These are phyloP conservation scores for Flaveria sonorensis DNA, from an alignment of 129 eudicot genomes.

Conservation along the genomic window DNA sequence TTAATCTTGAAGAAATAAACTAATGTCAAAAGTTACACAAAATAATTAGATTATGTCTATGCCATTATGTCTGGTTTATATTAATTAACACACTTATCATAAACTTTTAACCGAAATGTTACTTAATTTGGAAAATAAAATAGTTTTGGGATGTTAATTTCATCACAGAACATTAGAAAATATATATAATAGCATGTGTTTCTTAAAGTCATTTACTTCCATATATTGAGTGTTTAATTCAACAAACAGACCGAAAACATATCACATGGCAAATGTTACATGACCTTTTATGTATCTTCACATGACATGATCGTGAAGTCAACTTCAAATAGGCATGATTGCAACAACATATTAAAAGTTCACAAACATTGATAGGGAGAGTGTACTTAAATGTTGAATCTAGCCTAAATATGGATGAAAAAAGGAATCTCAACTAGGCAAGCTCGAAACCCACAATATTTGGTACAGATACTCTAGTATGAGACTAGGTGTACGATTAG, in stretches of 20 bases:
- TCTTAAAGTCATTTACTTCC: background rate
- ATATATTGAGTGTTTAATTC: background rate
- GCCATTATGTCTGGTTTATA: background rate
- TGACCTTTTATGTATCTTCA: background rate
- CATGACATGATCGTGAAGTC: background rate
- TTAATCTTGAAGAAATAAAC: background rate
- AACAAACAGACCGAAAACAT: background rate
- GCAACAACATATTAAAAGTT: background rate
- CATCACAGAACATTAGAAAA: background rate
- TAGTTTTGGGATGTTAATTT: background rate
- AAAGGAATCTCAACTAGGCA: too few relatives aligned
- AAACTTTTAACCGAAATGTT: background rate
- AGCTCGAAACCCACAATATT: too few relatives aligned
- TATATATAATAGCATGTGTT: background rate
- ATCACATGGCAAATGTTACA: constrained; percentile 8
- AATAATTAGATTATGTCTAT: background rate
- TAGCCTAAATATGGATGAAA: background rate
- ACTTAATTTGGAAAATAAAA: background rate
- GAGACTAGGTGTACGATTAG: too few relatives aligned
- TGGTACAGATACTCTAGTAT: too few relatives aligned
- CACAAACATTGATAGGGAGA: background rate
- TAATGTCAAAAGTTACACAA: background rate
- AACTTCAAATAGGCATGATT: background rate
- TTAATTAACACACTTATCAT: background rate
- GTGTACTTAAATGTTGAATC: background rate